Conservation (phyloP, 805 yeast genomes). For the Candida gorgasii region DNA sequence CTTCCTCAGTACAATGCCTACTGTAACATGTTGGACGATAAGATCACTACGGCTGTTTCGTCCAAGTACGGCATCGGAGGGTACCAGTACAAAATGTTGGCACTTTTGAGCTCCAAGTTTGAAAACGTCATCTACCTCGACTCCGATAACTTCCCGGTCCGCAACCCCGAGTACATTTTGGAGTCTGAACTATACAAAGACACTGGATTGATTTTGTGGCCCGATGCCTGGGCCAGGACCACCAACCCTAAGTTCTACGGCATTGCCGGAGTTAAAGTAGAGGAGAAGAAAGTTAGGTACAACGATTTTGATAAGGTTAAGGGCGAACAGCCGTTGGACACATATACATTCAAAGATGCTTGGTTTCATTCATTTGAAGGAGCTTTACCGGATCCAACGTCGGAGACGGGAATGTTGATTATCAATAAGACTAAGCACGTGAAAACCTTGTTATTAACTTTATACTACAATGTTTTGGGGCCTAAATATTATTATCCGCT, state of each 20-base stretch:
- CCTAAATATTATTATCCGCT: conserved; percentile 67
- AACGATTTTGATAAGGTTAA: conserved; percentile 37
- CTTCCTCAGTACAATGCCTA: conserved; percentile 46
- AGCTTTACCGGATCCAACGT: conserved; percentile 63
- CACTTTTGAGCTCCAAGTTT: conserved; percentile 63
- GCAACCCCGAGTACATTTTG: conserved; percentile 47
- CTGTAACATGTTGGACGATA: conserved; percentile 46
- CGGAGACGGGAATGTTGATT: conserved; percentile 71
- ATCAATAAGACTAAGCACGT: conserved; percentile 61
- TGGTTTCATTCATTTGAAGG: conserved; percentile 62
- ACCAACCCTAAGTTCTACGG: conserved; percentile 61
- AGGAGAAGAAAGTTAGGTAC: conserved; percentile 35
- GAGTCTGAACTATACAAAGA: conserved; percentile 46
- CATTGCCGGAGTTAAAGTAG: conserved; percentile 45
- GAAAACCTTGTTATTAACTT: conserved; percentile 55
- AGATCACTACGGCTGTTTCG: conserved; percentile 17
- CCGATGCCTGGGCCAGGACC: conserved; percentile 71
- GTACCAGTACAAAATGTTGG: conserved; percentile 53
- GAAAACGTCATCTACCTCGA: conserved; percentile 50
- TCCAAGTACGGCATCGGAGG: conserved; percentile 37
- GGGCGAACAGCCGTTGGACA: conserved; percentile 23
- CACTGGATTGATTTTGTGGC: conserved; percentile 58
- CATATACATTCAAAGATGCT: conserved; percentile 31
- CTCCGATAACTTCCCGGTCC: conserved; percentile 50
- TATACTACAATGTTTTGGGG: conserved; percentile 66